These are phyloP conservation scores for Alternaria brassicae DNA, from an alignment of 2,329 filamentous ascomycete genomes.

Conservation along the genomic window DNA sequence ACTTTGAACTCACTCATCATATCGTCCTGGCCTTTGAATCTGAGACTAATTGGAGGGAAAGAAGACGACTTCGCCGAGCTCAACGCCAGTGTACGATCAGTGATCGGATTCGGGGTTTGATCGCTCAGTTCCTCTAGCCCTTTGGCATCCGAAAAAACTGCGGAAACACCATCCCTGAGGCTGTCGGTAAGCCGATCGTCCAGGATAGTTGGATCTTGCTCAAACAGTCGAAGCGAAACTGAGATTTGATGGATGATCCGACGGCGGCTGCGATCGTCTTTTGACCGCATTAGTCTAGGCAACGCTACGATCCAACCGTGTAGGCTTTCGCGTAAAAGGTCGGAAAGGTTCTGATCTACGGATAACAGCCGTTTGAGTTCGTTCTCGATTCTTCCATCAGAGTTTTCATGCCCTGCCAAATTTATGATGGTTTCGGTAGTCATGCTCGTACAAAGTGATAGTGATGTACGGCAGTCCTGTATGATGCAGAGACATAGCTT, in stretches of 20 bases:
- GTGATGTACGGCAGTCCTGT: conserved; percentile 77
- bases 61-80: conserved; percentile 28
- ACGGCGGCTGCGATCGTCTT: conserved; percentile 79
- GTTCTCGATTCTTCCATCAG: conserved; percentile 53
- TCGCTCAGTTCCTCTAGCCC: conserved; percentile 29
- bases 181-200: conserved; percentile 71
- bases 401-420: conserved; percentile 58
- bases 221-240: conserved; percentile 72
- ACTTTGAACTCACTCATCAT: conserved; percentile 68
- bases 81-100: conserved; percentile 27
- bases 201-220: conserved; percentile 68
- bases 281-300: conserved; percentile 81
- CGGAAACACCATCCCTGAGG: conserved; percentile 75
- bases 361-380: conserved; percentile 67
- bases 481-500: conserved; percentile 76
- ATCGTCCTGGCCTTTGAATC: conserved; percentile 69
- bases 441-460: conserved; percentile 72
- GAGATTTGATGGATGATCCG: conserved; percentile 78
- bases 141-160: conserved; percentile 53
- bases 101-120: conserved; percentile 4
- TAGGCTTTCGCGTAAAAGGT: conserved; percentile 72
- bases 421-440: conserved; percentile 83
- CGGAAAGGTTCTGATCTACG: conserved; percentile 67
- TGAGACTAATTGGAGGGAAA: conserved; percentile 66
- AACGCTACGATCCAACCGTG: conserved; percentile 84